phyloP scores from a whole-genome alignment of 176 grass and related monocot genomes.

The Eleusine indica region DNA sequence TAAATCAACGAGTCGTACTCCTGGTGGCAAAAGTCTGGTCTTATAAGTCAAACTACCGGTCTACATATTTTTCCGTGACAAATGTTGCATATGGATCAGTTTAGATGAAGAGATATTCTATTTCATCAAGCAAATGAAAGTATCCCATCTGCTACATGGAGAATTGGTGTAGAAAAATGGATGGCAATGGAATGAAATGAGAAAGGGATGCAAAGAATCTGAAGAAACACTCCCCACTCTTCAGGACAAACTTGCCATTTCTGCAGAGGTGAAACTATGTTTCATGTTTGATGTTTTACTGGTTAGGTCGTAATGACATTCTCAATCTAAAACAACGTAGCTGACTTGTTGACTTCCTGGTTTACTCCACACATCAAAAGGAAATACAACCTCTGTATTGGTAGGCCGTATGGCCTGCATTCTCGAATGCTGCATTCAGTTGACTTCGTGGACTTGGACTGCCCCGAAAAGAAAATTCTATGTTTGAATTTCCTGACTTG shows the following conservation, averaged over 20 bases:
- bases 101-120: too few species aligned
- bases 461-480: neutral
- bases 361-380: neutral
- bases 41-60: neutral
- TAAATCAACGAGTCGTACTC: neutral
- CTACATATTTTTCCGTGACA: neutral
- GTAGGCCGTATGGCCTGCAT: neutral
- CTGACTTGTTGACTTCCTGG: conserved; percentile 2
- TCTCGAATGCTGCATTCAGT: neutral
- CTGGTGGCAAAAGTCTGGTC: neutral
- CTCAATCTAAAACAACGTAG: neutral
- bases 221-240: neutral
- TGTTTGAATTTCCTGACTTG: neutral
- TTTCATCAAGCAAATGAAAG: too few species aligned
- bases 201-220: neutral
- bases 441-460: conserved; percentile 19
- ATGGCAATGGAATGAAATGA: neutral
- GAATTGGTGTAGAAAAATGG: neutral
- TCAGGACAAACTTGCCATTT: neutral
- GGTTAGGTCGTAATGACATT: neutral
- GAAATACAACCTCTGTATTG: neutral
- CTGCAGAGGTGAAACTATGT: neutral
- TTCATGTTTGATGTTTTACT: neutral
- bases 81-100: neutral
- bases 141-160: neutral